Evolutionary conservation across 371 early-diverging fungal genomes (phyloP), one percentile per base, ranked within the genome.

Genomic region (Sporodiniella umbellata): DNA sequence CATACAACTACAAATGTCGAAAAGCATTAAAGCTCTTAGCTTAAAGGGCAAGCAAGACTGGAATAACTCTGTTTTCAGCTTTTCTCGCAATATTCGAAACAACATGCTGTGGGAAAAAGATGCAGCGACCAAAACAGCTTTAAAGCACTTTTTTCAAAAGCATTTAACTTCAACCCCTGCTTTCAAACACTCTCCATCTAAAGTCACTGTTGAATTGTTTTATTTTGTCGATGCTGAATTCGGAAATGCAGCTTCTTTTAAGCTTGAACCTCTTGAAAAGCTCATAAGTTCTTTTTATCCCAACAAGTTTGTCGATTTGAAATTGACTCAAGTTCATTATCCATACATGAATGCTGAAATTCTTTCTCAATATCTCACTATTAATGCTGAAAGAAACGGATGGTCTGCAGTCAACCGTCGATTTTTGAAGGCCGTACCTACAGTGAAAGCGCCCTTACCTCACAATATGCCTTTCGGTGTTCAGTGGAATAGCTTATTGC

Each of bases 281-380:
- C 60, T 77, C 14, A 49, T 73, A 19, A 51, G 56, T 10, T 53
- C 60, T 4, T 49, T 77, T 23, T 77, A 77, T 45, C 74, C 74
- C 42, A 62, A 66, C 52, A 77, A 77, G 58, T 60, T 58, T 45
- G 72, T 77, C 42, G 74, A 77, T 31, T 31, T 77, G 40, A 58
- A 66, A 14, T 47, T 73, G 19, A 54, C 58, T 39, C 70, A 68
- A 45, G 57, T 73, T 5, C 70, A 73, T 46, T 77, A 77, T 48
- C 78, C 78, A 45, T 77, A 77, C 42, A 67, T 77, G 74, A 73
- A 77, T 49, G 70, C 78, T 30, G 78, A 77, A 42, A 73, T 77
- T 52, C 62, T 77, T 22, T 71, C 78, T n/a, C 67, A 73, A 53
- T 77, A 73, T 48, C 52, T 77, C 45, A 66, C 78, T 14, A 46